phyloP scores from a whole-genome alignment of 495 filamentous ascomycete genomes.

The Wilcoxina mikolae region DNA sequence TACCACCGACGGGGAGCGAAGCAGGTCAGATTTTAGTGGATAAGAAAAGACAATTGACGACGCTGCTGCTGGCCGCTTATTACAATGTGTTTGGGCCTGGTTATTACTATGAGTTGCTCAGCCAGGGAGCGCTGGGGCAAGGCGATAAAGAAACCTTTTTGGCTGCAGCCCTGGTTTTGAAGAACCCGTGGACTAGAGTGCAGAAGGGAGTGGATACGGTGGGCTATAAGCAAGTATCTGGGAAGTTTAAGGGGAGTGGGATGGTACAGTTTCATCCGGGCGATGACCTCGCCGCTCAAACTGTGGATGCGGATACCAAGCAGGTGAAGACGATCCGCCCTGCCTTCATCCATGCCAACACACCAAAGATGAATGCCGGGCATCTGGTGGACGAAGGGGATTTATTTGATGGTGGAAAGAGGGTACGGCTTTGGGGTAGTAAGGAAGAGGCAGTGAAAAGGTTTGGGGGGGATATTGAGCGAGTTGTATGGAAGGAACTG shows the following conservation, averaged over 20 bases:
- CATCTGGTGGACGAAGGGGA: constrained; percentile 7
- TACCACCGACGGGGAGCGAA: constrained; percentile 37
- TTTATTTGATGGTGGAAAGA: constrained; percentile 12
- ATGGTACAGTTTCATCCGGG: constrained; percentile 38
- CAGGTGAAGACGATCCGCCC: constrained; percentile 21
- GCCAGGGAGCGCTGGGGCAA: constrained; percentile 42
- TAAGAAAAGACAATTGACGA: constrained; percentile 38
- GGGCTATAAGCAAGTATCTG: constrained; percentile 14
- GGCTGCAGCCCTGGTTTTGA: constrained; percentile 38
- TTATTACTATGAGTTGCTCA: constrained; percentile 44
- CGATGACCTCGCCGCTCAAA: constrained; percentile 31
- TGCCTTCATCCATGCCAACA: constrained; percentile 43
- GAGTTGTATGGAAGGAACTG: constrained; percentile 37
- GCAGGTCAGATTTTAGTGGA: constrained; percentile 44
- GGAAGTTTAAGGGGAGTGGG: constrained; percentile 21
- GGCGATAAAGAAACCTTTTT: constrained; percentile 55
- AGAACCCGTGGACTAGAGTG: constrained; percentile 39
- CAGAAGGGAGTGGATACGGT: constrained; percentile 34
- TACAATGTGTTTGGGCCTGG: constrained; percentile 49
- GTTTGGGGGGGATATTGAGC: constrained; percentile 38
- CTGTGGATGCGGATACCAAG: constrained; percentile 9
- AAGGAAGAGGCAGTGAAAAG: constrained; percentile 29
- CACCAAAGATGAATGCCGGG: constrained; percentile 40
- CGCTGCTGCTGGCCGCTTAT: constrained; percentile 44
- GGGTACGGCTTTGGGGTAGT: constrained; percentile 23